A percentile compares a stretch with the other conserved stretches of the same genome.
Evolutionary conservation across 1,139 yeast species (phyloP).

Genomic region (Candida sanyaensis): DNA sequence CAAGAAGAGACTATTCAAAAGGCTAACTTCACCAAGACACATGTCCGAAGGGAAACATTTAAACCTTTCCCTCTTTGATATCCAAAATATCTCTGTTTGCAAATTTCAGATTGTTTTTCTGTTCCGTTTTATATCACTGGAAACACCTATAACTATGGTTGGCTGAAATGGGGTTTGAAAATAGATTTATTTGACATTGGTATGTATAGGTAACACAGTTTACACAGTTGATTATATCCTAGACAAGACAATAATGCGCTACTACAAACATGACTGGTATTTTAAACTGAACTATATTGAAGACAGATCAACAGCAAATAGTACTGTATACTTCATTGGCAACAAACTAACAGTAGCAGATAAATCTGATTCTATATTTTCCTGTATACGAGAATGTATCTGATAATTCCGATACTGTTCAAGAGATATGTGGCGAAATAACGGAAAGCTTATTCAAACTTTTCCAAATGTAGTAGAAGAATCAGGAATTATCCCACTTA

Average conservation of each 20-base stretch:
- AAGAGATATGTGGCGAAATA: conserved; percentile 36
- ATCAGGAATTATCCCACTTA: conserved; percentile 30
- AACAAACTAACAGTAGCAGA: conserved; percentile 61
- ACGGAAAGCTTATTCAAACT: conserved; percentile 28
- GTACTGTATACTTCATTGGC: conserved; percentile 55
- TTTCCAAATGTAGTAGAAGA: conserved; percentile 43
- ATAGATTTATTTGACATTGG: conserved; percentile 34
- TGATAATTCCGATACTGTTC: conserved; percentile 40
- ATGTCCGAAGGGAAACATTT: too few relatives aligned
- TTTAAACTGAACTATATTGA: conserved; percentile 45
- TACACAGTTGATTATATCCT: conserved; percentile 52
- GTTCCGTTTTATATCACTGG: too few relatives aligned
- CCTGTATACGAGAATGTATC: conserved; percentile 21
- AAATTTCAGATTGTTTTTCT: too few relatives aligned
- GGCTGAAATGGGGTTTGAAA: conserved; percentile 11
- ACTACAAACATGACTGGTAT: conserved; percentile 42
- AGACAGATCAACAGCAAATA: conserved; percentile 34
- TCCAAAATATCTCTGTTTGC: too few relatives aligned
- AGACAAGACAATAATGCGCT: conserved; percentile 45
- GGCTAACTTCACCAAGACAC: too few relatives aligned
- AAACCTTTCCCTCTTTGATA: too few relatives aligned
- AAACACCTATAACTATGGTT: background rate
- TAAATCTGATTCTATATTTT: conserved; percentile 49
- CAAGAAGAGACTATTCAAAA: too few relatives aligned
- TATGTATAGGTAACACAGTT: conserved; percentile 35